Evolutionary conservation across 208 protist species (phyloP), one percentile per base, ranked within the genome.

Genomic region (Trypanosoma platydactyli): DNA sequence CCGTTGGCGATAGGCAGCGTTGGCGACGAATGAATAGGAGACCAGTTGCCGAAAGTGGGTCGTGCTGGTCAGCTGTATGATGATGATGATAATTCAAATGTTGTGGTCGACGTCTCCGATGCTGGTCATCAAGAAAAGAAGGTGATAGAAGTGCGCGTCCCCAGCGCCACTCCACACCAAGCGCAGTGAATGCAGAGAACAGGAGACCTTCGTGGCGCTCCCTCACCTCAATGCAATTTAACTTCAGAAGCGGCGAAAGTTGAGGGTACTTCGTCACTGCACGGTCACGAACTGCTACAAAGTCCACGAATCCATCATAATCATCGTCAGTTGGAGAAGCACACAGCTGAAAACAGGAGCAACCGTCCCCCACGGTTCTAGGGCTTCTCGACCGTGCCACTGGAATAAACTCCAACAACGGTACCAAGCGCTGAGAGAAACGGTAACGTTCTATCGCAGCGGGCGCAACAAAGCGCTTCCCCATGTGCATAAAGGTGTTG

Each of bases 401-500:
- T 53, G 53, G 54, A 64, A 75, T 59, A 41, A 68, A 75, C 1
- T 68, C 61, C 33, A 75, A 30, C 35, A 75, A 27, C 2, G 62
- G 69, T 6, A 46, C 7, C 27, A 68, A 42, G 46, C 48, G 27
- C 49, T 68, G 69, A 16, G 61, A 48, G 29, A 68, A 48, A 56
- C 60, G 56, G 42, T 68, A 75, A 3, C 61, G 60, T 25, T 68
- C 69, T 61, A 75, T 64, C 24, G 61, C 50, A 49, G 62, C 29
- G 12, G 69, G 69, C 1, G 62, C 69, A 38, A 75, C 52, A 62
- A 75, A 64, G 11, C 69, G 60, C 44, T 59, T 60, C 33, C 62
- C 69, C 56, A 64, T 63, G 35, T 73, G 68, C 18, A 73, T 22
- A 54, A 73, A 51, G 0, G 60, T 73, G 53, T 67, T 50, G n/a